phyloP scores from a whole-genome alignment of 352 stramenopile genomes.

The Globisporangium abappressorium region DNA sequence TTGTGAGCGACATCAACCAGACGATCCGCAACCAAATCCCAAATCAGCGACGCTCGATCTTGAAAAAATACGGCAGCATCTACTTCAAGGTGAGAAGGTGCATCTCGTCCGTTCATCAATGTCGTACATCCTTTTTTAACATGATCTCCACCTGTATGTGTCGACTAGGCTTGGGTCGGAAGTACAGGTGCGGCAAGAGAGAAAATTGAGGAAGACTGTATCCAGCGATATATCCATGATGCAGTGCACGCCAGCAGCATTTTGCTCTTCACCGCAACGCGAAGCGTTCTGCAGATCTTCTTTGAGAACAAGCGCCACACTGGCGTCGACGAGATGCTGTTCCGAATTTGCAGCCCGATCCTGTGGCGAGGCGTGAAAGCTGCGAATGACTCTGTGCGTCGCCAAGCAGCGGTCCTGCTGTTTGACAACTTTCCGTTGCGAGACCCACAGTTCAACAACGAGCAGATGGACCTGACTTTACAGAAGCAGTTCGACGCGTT shows the following conservation, averaged over 20 bases:
- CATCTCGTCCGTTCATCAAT: not conserved
- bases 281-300: constrained; percentile 75
- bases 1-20: constrained; percentile 84
- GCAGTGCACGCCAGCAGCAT: constrained; percentile 69
- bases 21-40: constrained; percentile 87
- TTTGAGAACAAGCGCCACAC: constrained; percentile 84
- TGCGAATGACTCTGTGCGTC: constrained; percentile 77
- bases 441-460: constrained; percentile 74
- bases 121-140: not conserved
- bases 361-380: constrained; percentile 83
- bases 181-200: constrained; percentile 45
- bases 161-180: constrained; percentile 48
- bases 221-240: constrained; percentile 75
- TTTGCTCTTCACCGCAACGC: constrained; percentile 63
- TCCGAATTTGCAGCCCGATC: constrained; percentile 79
- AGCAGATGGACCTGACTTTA: constrained; percentile 63
- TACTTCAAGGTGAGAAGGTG: constrained; percentile 60
- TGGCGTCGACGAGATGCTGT: constrained; percentile 84
- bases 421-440: constrained; percentile 86
- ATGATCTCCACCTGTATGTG: not conserved
- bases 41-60: constrained; percentile 77
- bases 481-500: constrained; percentile 87
- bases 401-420: constrained; percentile 75
- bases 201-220: constrained; percentile 84
- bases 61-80: constrained; percentile 76